Evolutionary conservation across 306 rosid species (phyloP), one percentile per base, ranked within the genome.

Genomic region (Cucumis melo): DNA sequence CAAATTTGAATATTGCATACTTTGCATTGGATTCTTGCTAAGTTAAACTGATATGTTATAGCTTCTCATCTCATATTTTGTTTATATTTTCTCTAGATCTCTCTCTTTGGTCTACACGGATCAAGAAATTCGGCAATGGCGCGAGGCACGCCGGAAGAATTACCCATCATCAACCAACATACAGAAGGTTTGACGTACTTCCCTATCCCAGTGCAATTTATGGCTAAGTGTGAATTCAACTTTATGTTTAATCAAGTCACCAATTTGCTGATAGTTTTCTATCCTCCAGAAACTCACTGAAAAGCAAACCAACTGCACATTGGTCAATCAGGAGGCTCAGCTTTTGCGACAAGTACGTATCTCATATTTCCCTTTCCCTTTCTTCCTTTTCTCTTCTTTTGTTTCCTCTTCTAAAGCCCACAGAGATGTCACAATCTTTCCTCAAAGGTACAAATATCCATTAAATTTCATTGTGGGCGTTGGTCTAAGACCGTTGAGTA

Each of bases 51-150:
- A 11, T 70, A 12, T 46, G 36, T 46, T 46, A 8, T 70, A 4
- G 58, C 58, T 46, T 21, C 34, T 41, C 0, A 6, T 70, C 74
- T 68, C 36, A 68, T 68, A 19, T 42, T 41, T 20, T 21, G 55
- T 68, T 46, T 42, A 12, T 41, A n/a, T 68, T 42, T 68, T 78
- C 81, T 76, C 65, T 75, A 94, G 97, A 80, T 67, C 89, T 46
- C 79, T 76, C 67, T 46, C 75, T 55, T 68, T 77, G 76, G 81
- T 77, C 71, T 94, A 89, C 74, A 54, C 97, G 19, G 89, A 89
- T 78, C 89, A 81, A 86, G 99, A 94, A 88, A 85, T 92, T 72
- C 83, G 67, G 76, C 88, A 82, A 80, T 94, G 99, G 99, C 91
- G 95, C 80, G 93, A 94, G 79, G 92, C 91, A 39, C 89, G 99